Evolutionary conservation across 768 basidiomycete genomes (phyloP), one percentile per base, ranked within the genome.

Genomic region (Psilocybe azurescens): DNA sequence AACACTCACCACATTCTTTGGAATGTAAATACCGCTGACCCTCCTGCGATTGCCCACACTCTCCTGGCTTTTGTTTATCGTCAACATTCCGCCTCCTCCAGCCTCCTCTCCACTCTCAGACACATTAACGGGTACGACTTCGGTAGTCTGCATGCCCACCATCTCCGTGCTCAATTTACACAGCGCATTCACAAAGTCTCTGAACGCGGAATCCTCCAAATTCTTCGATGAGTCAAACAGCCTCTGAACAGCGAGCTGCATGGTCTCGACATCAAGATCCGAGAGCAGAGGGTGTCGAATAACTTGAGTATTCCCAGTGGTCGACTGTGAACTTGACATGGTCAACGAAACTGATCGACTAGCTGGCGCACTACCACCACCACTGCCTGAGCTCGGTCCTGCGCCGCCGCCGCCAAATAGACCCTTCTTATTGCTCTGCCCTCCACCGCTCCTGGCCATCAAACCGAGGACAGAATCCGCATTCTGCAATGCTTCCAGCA

Each of bases 401-500:
- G 64, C 48, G 24, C 41, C 10, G 10, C 66, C 68, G 13, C 56
- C 60, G 10, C 64, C 61, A 32, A 71, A 68, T 33, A 69, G 29
- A 39, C 75, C 76, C 48, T 71, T 72, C 57, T 77, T 74, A 56
- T 74, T 78, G 24, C 66, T 71, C 3, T 71, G 65, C 6, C 74
- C 60, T 32, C 69, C 65, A 32, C 69, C 70, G 5, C 62, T 61
- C 51, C 75, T 76, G 2, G 81, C 86, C 74, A 87, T 90, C 67
- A 83, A 79, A 8, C 85, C 86, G 18, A 99, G 79, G 18, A 99
- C 92, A 68, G 95, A 95, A 68, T 97, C 95, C 6, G 97, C 96
- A 66, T 95, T 98, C 76, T 98, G 97, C 24, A 99, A 76, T 1
- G 91, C 88, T 70, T 98, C 96, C 56, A 99, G 79, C 8, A 98